Evolutionary conservation across 768 basidiomycete species (phyloP), one percentile per base, ranked within the genome.

Genomic region (Agaricus blazei): DNA sequence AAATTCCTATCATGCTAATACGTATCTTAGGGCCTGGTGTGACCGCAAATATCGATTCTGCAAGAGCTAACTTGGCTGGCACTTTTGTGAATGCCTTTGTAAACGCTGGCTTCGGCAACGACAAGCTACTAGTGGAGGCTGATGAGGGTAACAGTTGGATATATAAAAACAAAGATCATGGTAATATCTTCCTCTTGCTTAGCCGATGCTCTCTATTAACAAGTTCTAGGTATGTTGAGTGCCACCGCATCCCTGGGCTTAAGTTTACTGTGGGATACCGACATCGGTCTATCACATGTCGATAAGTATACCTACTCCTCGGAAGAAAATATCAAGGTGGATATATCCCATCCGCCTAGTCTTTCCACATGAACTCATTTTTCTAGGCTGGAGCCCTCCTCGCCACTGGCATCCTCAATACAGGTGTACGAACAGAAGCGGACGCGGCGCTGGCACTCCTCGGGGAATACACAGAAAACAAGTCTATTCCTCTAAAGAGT

Each of bases 91-190:
- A 99, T 65, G 97, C 94, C 1, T 99, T 98, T 58, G 96, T 98
- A 51, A 99, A 99, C 65, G 96, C 94, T 43, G 97, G 96, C 0
- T 99, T 95, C 65, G 94, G 93, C 24, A 99, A 99, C 67, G 97
- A 99, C 69, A 98, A 97, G 68, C 81, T 99, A 52, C 96, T 99
- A 92, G 93, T 95, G 4, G 88, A 87, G 65, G 96, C 94, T 1
- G 90, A 93, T 57, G 95, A 97, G 64, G 96, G 97, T 12, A 91
- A 84, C 70, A 95, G 93, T 63, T 99, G 94, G 94, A 93, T 99
- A 56, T 99, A 98, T 79, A 98, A 98, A 81, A 98, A 98, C 77
- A 98, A 98, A 73, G 96, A 98, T 51, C 93, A 97, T 59, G 97
- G 95, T 87, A 56, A 23, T 78, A 65, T 12, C 57, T 34, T 2